phyloP scores from a whole-genome alignment of 2,329 filamentous ascomycete genomes.

The Botrytis elliptica region DNA sequence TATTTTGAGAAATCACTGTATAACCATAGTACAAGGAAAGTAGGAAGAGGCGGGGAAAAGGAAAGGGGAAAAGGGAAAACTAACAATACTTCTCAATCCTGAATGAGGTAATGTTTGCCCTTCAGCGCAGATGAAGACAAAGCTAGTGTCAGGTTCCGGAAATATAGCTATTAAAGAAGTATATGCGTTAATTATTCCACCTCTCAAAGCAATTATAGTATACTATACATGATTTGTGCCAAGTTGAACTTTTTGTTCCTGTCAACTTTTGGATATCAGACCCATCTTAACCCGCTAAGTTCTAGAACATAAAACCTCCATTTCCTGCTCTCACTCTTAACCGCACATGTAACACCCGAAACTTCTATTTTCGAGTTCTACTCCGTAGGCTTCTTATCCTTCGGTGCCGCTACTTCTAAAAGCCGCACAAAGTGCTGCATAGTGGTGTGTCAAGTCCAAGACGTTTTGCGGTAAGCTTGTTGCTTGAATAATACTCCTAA shows the following conservation, averaged over 20 bases:
- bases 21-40: background rate
- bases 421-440: slow-evolving; percentile 88
- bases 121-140: background rate
- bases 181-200: slow-evolving; percentile 15
- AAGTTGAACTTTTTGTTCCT: slow-evolving; percentile 12
- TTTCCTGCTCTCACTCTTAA: background rate
- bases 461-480: slow-evolving; percentile 92
- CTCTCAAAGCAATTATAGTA: slow-evolving; percentile 21
- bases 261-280: slow-evolving; percentile 21
- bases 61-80: background rate
- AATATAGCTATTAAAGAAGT: slow-evolving; percentile 9
- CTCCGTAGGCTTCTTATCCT: slow-evolving; percentile 25
- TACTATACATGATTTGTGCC: slow-evolving; percentile 20
- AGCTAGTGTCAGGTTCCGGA: no score
- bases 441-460: slow-evolving; percentile 92
- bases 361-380: background rate
- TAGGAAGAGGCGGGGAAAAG: background rate
- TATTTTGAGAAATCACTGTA: background rate
- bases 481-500: slow-evolving; percentile 94
- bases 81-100: background rate
- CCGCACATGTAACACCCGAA: background rate
- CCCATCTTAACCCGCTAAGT: slow-evolving; percentile 17
- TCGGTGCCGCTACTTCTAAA: slow-evolving; percentile 81
- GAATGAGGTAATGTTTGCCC: background rate
- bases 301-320: slow-evolving; percentile 16